phyloP scores from a whole-genome alignment of 805 yeast genomes.

The Wickerhamiella parazyma region DNA sequence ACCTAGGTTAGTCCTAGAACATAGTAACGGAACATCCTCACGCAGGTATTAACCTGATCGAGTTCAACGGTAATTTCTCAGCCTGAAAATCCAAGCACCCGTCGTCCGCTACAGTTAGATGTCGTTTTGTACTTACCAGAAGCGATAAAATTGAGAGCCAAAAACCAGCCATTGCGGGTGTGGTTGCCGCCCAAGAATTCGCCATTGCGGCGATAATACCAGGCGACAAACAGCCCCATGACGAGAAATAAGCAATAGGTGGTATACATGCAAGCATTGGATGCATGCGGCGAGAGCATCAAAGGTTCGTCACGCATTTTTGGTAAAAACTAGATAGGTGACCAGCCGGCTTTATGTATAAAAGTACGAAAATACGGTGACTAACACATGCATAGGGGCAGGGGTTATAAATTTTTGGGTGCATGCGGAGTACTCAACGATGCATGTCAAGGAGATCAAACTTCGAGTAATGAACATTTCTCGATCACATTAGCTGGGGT shows the following conservation, averaged over 20 bases:
- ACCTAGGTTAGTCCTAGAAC: constrained; percentile 30
- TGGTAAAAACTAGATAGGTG: too few species aligned
- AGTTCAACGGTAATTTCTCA: constrained; percentile 67
- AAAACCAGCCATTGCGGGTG: constrained; percentile 63
- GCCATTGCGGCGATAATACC: constrained; percentile 35
- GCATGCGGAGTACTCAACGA: neutral
- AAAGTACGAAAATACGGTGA: neutral
- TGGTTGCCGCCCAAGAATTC: constrained; percentile 68
- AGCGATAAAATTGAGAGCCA: constrained; percentile 81
- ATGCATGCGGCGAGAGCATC: constrained; percentile 36
- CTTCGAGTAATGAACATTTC: too few species aligned
- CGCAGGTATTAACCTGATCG: constrained; percentile 77
- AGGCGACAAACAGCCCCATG: constrained; percentile 48
- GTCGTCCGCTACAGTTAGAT: constrained; percentile 12
- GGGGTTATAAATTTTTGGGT: neutral
- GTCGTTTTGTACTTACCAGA: constrained; percentile 37
- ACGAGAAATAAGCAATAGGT: constrained; percentile 43
- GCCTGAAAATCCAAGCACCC: constrained; percentile 29
- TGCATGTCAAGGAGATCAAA: too few species aligned
- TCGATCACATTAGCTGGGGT: too few species aligned
- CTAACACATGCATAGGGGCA: neutral
- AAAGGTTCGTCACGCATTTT: neutral
- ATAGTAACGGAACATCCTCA: constrained; percentile 39
- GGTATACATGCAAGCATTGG: constrained; percentile 51
- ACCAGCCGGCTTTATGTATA: too few species aligned